These are phyloP conservation scores for Termitomyces sp. DNA, from an alignment of 768 basidiomycete species.

Conservation along the genomic window DNA sequence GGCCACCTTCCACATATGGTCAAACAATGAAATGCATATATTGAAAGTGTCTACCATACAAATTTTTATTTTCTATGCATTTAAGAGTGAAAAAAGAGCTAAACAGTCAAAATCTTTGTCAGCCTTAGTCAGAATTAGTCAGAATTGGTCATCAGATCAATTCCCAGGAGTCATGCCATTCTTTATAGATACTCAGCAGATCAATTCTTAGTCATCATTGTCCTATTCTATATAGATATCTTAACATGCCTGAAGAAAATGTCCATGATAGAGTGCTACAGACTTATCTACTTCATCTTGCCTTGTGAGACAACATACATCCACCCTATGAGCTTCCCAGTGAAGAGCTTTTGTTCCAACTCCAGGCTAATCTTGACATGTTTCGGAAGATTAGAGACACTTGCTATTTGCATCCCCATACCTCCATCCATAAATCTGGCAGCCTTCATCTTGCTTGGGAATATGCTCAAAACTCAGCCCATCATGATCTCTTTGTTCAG, in stretches of 20 bases:
- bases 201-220: no score
- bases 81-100: no score
- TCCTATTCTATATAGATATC: no score
- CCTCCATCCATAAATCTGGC: conserved; percentile 4
- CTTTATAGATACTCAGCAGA: no score
- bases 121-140: no score
- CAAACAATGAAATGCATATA: no score
- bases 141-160: no score
- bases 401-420: neutral
- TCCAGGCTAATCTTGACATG: conserved; percentile 2
- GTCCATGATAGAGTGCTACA: conserved; percentile 1
- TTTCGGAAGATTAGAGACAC: conserved; percentile 3
- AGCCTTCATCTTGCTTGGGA: conserved; percentile 7
- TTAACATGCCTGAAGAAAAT: neutral
- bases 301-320: neutral
- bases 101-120: no score
- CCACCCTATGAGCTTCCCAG: conserved; percentile 1
- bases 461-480: conserved; percentile 5
- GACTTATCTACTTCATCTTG: neutral
- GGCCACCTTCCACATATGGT: no score
- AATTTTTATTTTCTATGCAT: no score
- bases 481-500: conserved; percentile 6
- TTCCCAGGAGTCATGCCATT: no score
- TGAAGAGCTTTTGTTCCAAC: neutral
- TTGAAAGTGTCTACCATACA: no score